Conservation (phyloP, 2,329 filamentous ascomycete genomes). For the Trichoderma sp. region DNA sequence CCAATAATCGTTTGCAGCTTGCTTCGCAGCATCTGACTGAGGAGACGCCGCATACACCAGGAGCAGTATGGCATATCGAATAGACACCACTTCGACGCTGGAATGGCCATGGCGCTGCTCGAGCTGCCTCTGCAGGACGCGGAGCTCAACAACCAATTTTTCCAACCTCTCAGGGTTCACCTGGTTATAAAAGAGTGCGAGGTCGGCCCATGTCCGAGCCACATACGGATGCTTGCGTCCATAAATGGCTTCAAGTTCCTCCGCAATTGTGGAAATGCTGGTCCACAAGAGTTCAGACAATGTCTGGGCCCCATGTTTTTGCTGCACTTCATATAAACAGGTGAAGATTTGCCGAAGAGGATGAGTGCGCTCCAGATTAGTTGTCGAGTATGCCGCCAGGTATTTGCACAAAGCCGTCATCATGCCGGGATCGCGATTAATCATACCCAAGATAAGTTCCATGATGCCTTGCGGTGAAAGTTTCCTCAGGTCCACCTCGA, state of each 20-base stretch:
- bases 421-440: slow-evolving; percentile 44
- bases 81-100: slow-evolving; percentile 37
- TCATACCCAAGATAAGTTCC: slow-evolving; percentile 45
- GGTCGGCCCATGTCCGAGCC: slow-evolving; percentile 42
- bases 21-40: slow-evolving; percentile 35
- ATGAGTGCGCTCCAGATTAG: slow-evolving; percentile 43
- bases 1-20: slow-evolving; percentile 40
- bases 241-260: slow-evolving; percentile 46
- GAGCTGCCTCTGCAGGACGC: slow-evolving; percentile 35
- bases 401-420: slow-evolving; percentile 48
- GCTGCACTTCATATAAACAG: slow-evolving; percentile 45
- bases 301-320: slow-evolving; percentile 43
- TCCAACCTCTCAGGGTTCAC: slow-evolving; percentile 37
- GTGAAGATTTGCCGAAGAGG: slow-evolving; percentile 44
- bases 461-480: slow-evolving; percentile 44
- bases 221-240: slow-evolving; percentile 44
- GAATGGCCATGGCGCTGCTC: slow-evolving; percentile 36
- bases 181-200: slow-evolving; percentile 42
- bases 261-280: slow-evolving; percentile 42
- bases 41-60: slow-evolving; percentile 38
- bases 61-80: slow-evolving; percentile 44
- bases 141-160: slow-evolving; percentile 40
- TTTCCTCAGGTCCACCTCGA: slow-evolving; percentile 43
- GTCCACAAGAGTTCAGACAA: slow-evolving; percentile 45
- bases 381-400: slow-evolving; percentile 43